Conservation (phyloP, 257 asterid genomes). For the Penstemon barbatus region DNA sequence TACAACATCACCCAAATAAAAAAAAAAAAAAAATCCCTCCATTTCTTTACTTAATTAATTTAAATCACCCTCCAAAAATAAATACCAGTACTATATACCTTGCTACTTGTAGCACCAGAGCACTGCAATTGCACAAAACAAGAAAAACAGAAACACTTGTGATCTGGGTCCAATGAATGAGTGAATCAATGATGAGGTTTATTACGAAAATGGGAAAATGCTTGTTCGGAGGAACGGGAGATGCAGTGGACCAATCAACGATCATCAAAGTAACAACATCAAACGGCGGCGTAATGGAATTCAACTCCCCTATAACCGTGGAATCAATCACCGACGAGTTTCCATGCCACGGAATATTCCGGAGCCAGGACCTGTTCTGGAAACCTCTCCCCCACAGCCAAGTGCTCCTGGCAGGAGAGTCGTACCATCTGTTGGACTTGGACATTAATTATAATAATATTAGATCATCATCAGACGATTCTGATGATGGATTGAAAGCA, state of each 20-base stretch:
- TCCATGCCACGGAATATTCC: constrained; percentile 80
- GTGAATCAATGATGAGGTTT: not conserved
- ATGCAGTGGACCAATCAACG: constrained; percentile 30
- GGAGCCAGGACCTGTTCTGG: constrained; percentile 74
- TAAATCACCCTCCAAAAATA: constrained; percentile 41
- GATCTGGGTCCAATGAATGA: too few relatives aligned
- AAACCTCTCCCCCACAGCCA: constrained; percentile 67
- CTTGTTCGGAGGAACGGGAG: constrained; percentile 61
- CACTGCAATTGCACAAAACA: not conserved
- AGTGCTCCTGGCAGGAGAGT: constrained; percentile 56
- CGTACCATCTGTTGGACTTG: constrained; percentile 73
- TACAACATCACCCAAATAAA: constrained; percentile 8
- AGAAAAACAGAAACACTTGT: too few relatives aligned
- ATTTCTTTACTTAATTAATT: constrained; percentile 32
- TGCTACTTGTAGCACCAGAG: too few relatives aligned
- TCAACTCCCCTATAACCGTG: constrained; percentile 53
- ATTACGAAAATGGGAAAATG: constrained; percentile 68
- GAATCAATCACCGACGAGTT: constrained; percentile 80
- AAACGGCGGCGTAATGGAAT: constrained; percentile 80
- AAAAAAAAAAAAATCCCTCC: constrained; percentile 38
- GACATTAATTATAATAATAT: too few relatives aligned
- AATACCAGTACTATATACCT: not conserved
- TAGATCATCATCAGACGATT: too few relatives aligned
- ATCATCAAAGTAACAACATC: constrained; percentile 55
- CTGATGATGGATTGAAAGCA: not conserved